Evolutionary conservation across 73 alveolate genomes (phyloP).

Genomic region (Strombidium stylifer): DNA sequence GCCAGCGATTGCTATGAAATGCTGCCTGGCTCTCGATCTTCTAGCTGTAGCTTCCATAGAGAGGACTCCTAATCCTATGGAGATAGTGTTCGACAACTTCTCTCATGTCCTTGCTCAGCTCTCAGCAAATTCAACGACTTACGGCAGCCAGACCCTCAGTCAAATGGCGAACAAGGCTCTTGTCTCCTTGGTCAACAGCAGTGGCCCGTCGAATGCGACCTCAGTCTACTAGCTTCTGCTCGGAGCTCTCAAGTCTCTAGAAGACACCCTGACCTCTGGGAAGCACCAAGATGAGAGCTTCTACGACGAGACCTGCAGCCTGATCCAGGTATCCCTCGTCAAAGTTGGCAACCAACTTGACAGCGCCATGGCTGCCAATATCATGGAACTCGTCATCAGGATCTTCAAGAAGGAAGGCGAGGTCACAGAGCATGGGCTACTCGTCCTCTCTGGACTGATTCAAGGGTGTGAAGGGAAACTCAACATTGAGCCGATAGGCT

Average conservation of each 20-base stretch:
- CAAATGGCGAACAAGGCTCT: too few relatives aligned
- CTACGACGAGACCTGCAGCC: constrained; percentile 35
- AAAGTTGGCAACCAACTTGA: constrained; percentile 33
- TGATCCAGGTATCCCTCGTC: constrained; percentile 32
- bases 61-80: neutral
- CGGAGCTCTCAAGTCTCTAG: constrained; percentile 9
- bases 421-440: constrained; percentile 53
- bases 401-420: constrained; percentile 25
- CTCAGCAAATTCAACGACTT: constrained; percentile 29
- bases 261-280: constrained; percentile 23
- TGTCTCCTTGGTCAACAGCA: too few relatives aligned
- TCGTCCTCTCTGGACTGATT: constrained; percentile 43
- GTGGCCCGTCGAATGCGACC: too few relatives aligned
- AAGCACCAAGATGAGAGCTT: constrained; percentile 22
- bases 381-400: constrained; percentile 28
- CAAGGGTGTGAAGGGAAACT: constrained; percentile 28
- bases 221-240: constrained; percentile 8
- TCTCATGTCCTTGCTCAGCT: constrained; percentile 44
- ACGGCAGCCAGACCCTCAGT: constrained; percentile 7
- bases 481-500: constrained; percentile 29
- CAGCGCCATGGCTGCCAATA: constrained; percentile 8
- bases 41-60: constrained; percentile 18
- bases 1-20: constrained; percentile 31
- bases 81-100: neutral
- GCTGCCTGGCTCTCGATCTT: constrained; percentile 32